Evolutionary conservation across 192 early-diverging fungal genomes (phyloP).

Genomic region (Coemansia sp.): DNA sequence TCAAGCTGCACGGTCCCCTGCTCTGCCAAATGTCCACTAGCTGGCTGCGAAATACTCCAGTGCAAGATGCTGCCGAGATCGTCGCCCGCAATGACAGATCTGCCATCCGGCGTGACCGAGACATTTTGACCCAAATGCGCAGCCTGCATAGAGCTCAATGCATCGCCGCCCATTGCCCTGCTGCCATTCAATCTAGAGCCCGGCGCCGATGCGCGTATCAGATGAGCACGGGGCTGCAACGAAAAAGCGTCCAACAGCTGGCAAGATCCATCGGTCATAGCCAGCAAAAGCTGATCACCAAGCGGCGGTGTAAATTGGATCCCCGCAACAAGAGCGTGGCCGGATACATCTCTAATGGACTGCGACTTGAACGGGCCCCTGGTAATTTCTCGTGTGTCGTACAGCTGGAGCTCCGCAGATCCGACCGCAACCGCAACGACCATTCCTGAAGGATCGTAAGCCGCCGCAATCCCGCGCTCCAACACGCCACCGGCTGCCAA

Average conservation of each 20-base stretch:
- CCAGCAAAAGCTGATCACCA: conserved; percentile 28
- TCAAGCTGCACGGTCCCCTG: not conserved
- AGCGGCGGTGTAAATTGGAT: conserved; percentile 22
- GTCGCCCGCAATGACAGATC: conserved; percentile 16
- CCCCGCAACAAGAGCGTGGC: conserved; percentile 11
- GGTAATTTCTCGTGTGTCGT: conserved; percentile 65
- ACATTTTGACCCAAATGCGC: conserved; percentile 23
- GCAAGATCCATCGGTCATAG: conserved; percentile 14
- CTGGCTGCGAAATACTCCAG: conserved; percentile 18
- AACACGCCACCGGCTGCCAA: not conserved
- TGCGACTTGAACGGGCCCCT: conserved; percentile 31
- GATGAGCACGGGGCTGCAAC: not conserved
- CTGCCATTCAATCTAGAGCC: not conserved
- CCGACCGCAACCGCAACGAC: conserved; percentile 66
- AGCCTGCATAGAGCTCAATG: conserved; percentile 5
- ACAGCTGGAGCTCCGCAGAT: conserved; percentile 58
- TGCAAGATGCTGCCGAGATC: conserved; percentile 21
- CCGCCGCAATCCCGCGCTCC: conserved; percentile 40
- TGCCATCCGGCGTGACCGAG: conserved; percentile 36
- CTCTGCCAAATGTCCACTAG: not conserved
- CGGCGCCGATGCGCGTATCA: not conserved
- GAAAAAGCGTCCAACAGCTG: conserved; percentile 19
- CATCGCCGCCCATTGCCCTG: not conserved
- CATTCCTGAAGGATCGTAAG: conserved; percentile 74
- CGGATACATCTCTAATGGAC: not conserved